Evolutionary conservation across 2,329 filamentous ascomycete species (phyloP).

Genomic region (Leptoxyphium fumago): DNA sequence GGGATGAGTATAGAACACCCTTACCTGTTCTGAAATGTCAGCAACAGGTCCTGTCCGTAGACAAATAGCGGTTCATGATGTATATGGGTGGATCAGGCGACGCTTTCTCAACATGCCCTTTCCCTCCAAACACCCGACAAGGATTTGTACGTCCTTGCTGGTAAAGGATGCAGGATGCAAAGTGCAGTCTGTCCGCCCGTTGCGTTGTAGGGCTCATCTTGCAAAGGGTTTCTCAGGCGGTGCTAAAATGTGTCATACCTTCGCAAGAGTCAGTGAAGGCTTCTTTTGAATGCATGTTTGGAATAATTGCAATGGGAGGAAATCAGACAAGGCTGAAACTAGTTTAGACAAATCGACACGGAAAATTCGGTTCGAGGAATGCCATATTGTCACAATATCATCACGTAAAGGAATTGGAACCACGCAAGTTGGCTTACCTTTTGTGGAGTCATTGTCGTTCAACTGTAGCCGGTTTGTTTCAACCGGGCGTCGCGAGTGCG

Average conservation of each 20-base stretch:
- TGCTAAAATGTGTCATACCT: constrained; percentile 1
- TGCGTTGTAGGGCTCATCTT: constrained; percentile 53
- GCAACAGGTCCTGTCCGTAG: constrained; percentile 5
- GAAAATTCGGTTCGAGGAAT: constrained; percentile 53
- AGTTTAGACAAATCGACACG: constrained; percentile 48
- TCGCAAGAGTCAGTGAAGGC: neutral
- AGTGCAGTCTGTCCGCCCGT: constrained; percentile 50
- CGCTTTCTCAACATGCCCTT: constrained; percentile 55
- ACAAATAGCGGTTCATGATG: neutral
- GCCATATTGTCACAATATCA: constrained; percentile 51
- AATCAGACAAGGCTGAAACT: constrained; percentile 60
- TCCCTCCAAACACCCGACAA: constrained; percentile 39
- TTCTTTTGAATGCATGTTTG: neutral
- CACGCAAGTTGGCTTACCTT: neutral
- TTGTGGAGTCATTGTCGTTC: constrained; percentile 7
- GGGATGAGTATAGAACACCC: constrained; percentile 13
- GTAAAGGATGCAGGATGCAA: constrained; percentile 35
- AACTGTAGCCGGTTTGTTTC: neutral
- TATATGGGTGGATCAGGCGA: constrained; percentile 38
- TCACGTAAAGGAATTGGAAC: constrained; percentile 29
- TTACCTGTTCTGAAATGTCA: constrained; percentile 17
- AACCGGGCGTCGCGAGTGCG: neutral
- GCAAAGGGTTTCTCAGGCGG: neutral
- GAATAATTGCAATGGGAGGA: constrained; percentile 5
- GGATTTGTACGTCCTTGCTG: constrained; percentile 51